Conservation (phyloP, 2,329 filamentous ascomycete species). For the Fonsecaea erecta region DNA sequence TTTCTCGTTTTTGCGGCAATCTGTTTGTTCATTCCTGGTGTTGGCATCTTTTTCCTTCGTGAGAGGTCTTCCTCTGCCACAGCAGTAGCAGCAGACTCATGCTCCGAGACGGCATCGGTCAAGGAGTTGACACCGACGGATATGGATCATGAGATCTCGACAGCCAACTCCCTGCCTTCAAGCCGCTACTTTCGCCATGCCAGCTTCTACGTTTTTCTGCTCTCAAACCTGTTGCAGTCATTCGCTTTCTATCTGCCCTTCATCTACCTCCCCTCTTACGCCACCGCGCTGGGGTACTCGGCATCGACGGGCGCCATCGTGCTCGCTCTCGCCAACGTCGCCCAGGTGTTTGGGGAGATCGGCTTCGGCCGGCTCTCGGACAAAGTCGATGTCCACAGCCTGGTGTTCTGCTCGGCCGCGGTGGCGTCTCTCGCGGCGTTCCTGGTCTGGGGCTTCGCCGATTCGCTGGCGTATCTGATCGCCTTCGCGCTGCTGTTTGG, state of each 20-base stretch:
- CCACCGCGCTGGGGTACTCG: conserved; percentile 28
- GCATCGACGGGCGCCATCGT: conserved; percentile 21
- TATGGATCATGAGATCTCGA: background rate
- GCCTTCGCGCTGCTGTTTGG: conserved; percentile 51
- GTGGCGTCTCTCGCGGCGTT: conserved; percentile 50
- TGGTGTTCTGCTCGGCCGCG: conserved; percentile 50
- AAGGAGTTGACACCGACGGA: background rate
- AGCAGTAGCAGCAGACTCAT: background rate
- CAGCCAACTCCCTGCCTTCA: background rate
- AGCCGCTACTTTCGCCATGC: conserved; percentile 14
- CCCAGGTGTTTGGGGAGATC: conserved; percentile 45
- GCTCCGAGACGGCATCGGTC: background rate
- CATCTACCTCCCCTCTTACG: conserved; percentile 44
- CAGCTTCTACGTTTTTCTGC: conserved; percentile 45
- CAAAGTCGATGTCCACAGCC: conserved; percentile 48
- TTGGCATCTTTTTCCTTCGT: conserved; percentile 18
- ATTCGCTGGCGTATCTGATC: conserved; percentile 46
- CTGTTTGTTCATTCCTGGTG: conserved; percentile 18
- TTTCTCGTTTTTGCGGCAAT: conserved; percentile 22
- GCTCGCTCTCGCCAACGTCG: conserved; percentile 44
- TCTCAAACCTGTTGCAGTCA: conserved; percentile 43
- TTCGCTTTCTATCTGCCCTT: conserved; percentile 46
- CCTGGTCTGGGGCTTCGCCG: conserved; percentile 55
- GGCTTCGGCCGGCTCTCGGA: conserved; percentile 48
- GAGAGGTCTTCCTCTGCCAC: background rate